These are phyloP conservation scores for Ceratobasidium sp. DNA, from an alignment of 1,284 basidiomycete species.

Conservation along the genomic window DNA sequence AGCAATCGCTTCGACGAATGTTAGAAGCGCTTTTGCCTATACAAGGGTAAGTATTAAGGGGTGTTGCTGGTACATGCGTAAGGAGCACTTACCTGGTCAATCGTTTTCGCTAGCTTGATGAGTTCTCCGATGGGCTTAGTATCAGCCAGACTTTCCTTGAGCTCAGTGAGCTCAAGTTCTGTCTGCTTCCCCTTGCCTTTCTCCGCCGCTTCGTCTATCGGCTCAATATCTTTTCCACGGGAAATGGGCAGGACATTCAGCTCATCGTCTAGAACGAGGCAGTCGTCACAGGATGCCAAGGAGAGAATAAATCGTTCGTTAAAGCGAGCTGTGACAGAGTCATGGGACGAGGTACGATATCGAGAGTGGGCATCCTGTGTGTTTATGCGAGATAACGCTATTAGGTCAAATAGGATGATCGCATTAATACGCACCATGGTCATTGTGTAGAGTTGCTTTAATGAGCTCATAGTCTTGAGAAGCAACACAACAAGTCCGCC, in stretches of 20 bases:
- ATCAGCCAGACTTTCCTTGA: constrained; percentile 85
- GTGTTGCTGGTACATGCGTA: not conserved
- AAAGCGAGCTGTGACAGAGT: constrained; percentile 93
- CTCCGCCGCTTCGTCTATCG: constrained; percentile 65
- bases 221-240: constrained; percentile 92
- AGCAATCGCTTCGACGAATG: constrained; percentile 92
- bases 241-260: constrained; percentile 98
- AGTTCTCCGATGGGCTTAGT: constrained; percentile 92
- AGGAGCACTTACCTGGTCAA: constrained; percentile 77
- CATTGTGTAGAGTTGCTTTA: constrained; percentile 95
- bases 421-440: constrained; percentile 81
- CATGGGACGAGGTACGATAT: constrained; percentile 92
- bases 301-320: constrained; percentile 99
- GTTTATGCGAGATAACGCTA: not conserved
- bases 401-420: constrained; percentile 14
- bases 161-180: constrained; percentile 79
- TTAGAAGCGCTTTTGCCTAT: constrained; percentile 85
- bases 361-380: constrained; percentile 92
- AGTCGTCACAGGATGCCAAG: constrained; percentile 90
- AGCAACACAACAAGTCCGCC: constrained; percentile 94
- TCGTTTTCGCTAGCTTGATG: constrained; percentile 91
- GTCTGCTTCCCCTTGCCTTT: constrained; percentile 67
- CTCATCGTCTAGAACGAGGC: constrained; percentile 96
- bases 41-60: constrained; percentile 3
- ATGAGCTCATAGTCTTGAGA: constrained; percentile 94